Conservation (phyloP, 768 basidiomycete species). For the Austroboletus festivus region DNA sequence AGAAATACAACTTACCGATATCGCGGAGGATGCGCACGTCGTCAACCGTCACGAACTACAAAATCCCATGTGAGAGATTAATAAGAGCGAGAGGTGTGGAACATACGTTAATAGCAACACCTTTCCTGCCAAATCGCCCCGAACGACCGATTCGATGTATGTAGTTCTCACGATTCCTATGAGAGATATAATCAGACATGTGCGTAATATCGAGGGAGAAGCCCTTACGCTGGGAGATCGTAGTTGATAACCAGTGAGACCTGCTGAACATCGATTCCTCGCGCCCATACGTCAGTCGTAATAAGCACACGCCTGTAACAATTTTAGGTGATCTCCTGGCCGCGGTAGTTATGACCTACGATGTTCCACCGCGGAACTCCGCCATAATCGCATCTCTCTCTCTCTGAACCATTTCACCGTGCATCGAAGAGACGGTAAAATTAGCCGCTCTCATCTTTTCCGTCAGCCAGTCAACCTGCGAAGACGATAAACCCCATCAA, state of each 20-base stretch:
- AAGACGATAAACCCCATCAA: conserved; percentile 9
- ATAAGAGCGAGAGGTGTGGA: conserved; percentile 3
- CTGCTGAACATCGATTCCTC: conserved; percentile 98
- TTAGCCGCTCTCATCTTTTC: conserved; percentile 99
- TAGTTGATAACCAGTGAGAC: conserved; percentile 98
- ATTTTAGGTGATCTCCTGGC: conserved; percentile 6
- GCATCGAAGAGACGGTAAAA: conserved; percentile 96
- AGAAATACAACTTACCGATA: conserved; percentile 61
- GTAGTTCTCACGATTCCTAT: conserved; percentile 96
- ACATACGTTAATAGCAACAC: conserved; percentile 97
- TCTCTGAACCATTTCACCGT: conserved; percentile 95
- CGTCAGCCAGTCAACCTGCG: conserved; percentile 93
- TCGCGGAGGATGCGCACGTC: conserved; percentile 96
- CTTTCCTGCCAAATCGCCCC: conserved; percentile 97
- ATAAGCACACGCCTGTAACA: conserved; percentile 81
- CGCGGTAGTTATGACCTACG: conserved; percentile 46
- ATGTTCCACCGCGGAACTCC: conserved; percentile 90
- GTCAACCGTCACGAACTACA: conserved; percentile 87
- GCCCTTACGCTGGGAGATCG: conserved; percentile 81
- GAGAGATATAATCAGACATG: conserved; percentile 13
- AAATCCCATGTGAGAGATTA: conserved; percentile 15
- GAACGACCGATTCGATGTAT: conserved; percentile 99
- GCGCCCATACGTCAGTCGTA: conserved; percentile 95
- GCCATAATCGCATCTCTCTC: conserved; percentile 96
- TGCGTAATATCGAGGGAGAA: conserved; percentile 5